A percentile compares a stretch with the other conserved stretches of the same genome.
These are phyloP conservation scores for Lactifluus volemus DNA, from an alignment of 768 basidiomycete species.

Conservation along the genomic window DNA sequence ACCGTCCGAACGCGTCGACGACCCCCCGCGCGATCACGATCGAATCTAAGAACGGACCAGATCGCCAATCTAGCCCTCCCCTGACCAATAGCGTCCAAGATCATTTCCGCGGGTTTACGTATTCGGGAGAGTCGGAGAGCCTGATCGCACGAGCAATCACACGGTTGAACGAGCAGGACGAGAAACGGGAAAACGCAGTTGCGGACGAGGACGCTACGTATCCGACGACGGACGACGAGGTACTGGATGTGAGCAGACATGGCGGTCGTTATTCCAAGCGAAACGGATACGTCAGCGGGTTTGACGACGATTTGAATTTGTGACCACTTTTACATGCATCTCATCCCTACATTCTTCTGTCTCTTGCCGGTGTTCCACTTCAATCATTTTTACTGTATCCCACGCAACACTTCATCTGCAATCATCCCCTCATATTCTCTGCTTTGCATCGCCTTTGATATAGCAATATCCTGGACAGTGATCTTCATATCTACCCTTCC, in stretches of 20 bases:
- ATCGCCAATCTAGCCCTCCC: slow-evolving; percentile 39
- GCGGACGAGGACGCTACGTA: slow-evolving; percentile 32
- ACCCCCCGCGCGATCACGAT: slow-evolving; percentile 12
- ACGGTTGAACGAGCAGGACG: slow-evolving; percentile 28
- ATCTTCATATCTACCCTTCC: background rate
- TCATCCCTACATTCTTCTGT: slow-evolving; percentile 1
- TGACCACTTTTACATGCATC: slow-evolving; percentile 21
- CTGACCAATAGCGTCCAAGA: slow-evolving; percentile 91
- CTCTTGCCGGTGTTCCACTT: background rate
- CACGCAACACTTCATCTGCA: slow-evolving; percentile 8
- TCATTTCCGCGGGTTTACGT: slow-evolving; percentile 94
- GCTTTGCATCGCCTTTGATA: slow-evolving; percentile 11
- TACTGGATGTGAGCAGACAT: slow-evolving; percentile 52
- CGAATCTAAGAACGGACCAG: slow-evolving; percentile 25
- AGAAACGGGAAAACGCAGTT: slow-evolving; percentile 21
- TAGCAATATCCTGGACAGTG: slow-evolving; percentile 8
- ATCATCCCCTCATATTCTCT: slow-evolving; percentile 11
- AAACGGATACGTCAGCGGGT: slow-evolving; percentile 34
- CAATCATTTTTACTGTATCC: slow-evolving; percentile 3
- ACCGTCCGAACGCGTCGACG: slow-evolving; percentile 20
- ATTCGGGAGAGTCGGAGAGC: slow-evolving; percentile 61
- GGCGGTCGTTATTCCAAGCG: slow-evolving; percentile 64
- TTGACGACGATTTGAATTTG: slow-evolving; percentile 28
- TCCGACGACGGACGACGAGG: slow-evolving; percentile 66
- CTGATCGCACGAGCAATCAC: slow-evolving; percentile 37